phyloP scores from a whole-genome alignment of 2,329 filamentous ascomycete genomes.

The Karstenula rhodostoma region DNA sequence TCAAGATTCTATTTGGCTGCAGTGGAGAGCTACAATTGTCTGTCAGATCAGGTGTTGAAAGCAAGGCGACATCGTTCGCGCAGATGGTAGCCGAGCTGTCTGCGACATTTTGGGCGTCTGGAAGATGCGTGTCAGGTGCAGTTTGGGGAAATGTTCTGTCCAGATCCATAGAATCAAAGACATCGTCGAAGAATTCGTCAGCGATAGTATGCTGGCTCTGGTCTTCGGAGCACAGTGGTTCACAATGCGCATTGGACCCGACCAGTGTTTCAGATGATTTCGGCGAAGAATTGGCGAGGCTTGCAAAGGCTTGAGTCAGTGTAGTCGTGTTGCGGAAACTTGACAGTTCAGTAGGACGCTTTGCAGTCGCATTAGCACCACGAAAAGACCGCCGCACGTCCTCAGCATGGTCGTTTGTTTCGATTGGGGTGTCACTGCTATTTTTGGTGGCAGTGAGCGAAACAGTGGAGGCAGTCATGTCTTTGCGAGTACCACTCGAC shows the following conservation, averaged over 20 bases:
- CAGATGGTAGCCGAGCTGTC: background rate
- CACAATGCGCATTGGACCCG: background rate
- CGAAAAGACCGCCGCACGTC: background rate
- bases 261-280: background rate
- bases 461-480: background rate
- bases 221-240: background rate
- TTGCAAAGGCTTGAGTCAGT: background rate
- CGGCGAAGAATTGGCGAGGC: background rate
- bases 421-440: background rate
- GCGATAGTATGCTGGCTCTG: constrained; percentile 7
- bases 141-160: constrained; percentile 6
- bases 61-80: background rate
- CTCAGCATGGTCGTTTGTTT: background rate
- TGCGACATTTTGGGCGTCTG: background rate
- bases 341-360: background rate
- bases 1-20: background rate
- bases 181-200: constrained; percentile 26
- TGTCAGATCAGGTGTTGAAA: background rate
- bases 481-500: constrained; percentile 9
- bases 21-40: constrained; percentile 12
- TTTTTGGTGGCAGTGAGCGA: background rate
- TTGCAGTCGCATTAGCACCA: background rate
- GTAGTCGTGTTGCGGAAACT: background rate
- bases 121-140: background rate
- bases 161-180: constrained; percentile 19